phyloP scores from a whole-genome alignment of 192 early-diverging fungal genomes.

The Dimargaris cristalligena region DNA sequence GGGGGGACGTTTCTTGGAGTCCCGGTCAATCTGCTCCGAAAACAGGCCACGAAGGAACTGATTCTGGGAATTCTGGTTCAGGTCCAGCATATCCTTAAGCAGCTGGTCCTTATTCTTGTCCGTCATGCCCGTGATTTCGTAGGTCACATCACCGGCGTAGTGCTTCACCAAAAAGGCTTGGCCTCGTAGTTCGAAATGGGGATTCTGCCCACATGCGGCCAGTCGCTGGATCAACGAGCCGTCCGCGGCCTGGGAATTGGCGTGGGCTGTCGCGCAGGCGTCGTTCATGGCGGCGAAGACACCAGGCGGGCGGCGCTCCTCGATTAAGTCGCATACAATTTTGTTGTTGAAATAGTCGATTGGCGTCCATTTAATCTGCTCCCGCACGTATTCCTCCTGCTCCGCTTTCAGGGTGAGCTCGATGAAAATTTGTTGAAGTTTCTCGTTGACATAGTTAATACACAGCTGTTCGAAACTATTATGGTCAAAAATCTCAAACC shows the following conservation, averaged over 20 bases:
- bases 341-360: constrained; percentile 99
- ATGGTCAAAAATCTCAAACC: constrained; percentile 89
- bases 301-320: constrained; percentile 89
- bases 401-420: constrained; percentile 95
- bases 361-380: constrained; percentile 97
- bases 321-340: constrained; percentile 95
- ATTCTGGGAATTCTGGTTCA: constrained; percentile 65
- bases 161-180: constrained; percentile 72
- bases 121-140: constrained; percentile 80
- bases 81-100: constrained; percentile 77
- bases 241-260: constrained; percentile 66
- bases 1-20: constrained; percentile 90
- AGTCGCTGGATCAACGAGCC: constrained; percentile 53
- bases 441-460: constrained; percentile 98
- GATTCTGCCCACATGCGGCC: constrained; percentile 42
- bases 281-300: constrained; percentile 89
- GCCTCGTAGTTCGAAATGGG: constrained; percentile 55
- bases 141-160: constrained; percentile 94
- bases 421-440: constrained; percentile 97
- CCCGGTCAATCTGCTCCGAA: constrained; percentile 76
- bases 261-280: constrained; percentile 93
- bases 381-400: constrained; percentile 94
- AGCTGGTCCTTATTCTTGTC: constrained; percentile 98
- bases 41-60: constrained; percentile 66
- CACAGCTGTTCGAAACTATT: constrained; percentile 99